These are phyloP conservation scores for Epichloe typhina DNA, from an alignment of 2,329 filamentous ascomycete species.

Conservation along the genomic window DNA sequence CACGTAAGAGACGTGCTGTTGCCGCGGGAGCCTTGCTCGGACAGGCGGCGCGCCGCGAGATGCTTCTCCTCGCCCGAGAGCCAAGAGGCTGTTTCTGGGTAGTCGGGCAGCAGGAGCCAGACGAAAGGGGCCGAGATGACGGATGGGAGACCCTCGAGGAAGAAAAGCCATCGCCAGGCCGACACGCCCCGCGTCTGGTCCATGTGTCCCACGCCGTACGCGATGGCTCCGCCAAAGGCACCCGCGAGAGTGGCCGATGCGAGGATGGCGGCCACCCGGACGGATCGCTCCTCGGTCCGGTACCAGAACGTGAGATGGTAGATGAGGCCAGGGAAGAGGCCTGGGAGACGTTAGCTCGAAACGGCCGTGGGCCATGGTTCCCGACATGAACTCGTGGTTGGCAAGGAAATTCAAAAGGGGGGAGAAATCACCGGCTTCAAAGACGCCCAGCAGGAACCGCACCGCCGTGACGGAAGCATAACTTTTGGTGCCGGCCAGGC, in stretches of 20 bases:
- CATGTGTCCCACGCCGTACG: conserved; percentile 61
- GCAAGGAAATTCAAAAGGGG: too few relatives aligned
- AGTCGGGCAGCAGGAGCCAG: conserved; percentile 57
- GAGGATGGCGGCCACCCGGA: conserved; percentile 59
- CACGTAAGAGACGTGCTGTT: conserved; percentile 50
- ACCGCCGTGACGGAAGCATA: conserved; percentile 53
- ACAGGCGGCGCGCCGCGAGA: conserved; percentile 33
- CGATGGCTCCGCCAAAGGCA: conserved; percentile 60
- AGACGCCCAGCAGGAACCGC: conserved; percentile 52
- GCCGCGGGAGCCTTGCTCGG: conserved; percentile 37
- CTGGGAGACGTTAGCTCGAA: conserved; percentile 40
- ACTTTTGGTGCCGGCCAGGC: conserved; percentile 49
- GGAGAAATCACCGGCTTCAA: conserved; percentile 52
- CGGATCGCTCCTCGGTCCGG: conserved; percentile 52
- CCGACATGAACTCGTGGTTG: not conserved
- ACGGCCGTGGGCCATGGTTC: conserved; percentile 11
- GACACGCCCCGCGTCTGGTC: conserved; percentile 45
- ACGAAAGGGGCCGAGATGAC: conserved; percentile 47
- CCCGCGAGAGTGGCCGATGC: conserved; percentile 56
- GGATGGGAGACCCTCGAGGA: conserved; percentile 52
- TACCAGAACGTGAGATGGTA: conserved; percentile 67
- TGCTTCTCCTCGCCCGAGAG: conserved; percentile 46
- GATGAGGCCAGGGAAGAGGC: conserved; percentile 43
- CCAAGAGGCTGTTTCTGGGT: conserved; percentile 51
- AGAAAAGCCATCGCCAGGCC: conserved; percentile 57